phyloP scores from a whole-genome alignment of 495 filamentous ascomycete genomes.

The Sordaria brevicollis region DNA sequence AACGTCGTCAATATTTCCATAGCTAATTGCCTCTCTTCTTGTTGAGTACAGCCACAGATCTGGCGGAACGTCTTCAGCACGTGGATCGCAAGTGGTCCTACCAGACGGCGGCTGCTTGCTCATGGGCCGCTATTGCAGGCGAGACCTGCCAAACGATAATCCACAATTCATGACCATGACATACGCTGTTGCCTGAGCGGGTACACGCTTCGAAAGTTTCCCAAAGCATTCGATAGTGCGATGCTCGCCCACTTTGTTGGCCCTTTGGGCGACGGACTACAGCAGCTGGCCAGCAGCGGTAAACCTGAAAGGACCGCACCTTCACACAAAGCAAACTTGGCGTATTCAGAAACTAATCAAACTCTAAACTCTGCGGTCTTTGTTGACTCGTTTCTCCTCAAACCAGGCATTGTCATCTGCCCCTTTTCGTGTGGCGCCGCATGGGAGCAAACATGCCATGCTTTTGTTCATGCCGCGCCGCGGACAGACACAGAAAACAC shows the following conservation, averaged over 20 bases:
- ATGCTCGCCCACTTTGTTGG: background rate
- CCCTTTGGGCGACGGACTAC: background rate
- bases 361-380: background rate
- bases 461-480: background rate
- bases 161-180: background rate
- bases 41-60: slow-evolving; percentile 5
- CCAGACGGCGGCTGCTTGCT: slow-evolving; percentile 6
- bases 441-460: background rate
- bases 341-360: background rate
- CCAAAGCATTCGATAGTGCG: background rate
- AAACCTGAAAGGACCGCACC: background rate
- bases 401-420: background rate
- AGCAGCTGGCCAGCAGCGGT: background rate
- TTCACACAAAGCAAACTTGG: background rate
- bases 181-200: background rate
- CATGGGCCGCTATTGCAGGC: slow-evolving; percentile 7
- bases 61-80: slow-evolving; percentile 11
- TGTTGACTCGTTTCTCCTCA: background rate
- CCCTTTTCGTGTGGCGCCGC: background rate
- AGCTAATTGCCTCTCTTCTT: background rate
- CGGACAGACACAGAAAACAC: background rate
- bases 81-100: slow-evolving; percentile 13
- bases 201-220: background rate
- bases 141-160: background rate
- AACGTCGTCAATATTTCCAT: background rate